Percentiles rank a stretch among this genome's conserved stretches.
These are phyloP conservation scores for Aspergillus sp. DNA, from an alignment of 2,329 filamentous ascomycete genomes.

Conservation along the genomic window DNA sequence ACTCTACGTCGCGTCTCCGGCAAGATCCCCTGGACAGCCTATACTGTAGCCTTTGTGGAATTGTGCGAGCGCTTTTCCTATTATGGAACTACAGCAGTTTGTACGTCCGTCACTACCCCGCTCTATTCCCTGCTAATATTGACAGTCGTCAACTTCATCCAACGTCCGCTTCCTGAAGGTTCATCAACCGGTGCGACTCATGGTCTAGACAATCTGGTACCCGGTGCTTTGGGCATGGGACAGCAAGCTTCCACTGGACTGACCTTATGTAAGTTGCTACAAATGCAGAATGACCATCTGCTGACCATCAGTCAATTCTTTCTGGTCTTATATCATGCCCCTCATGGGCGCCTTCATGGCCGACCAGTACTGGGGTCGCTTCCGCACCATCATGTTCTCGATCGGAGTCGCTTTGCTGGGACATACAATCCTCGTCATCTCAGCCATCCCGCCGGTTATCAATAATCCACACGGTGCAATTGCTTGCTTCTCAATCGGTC, in stretches of 20 bases:
- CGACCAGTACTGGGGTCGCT: conserved; percentile 70
- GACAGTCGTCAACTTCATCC: conserved; percentile 63
- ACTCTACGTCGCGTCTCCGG: conserved; percentile 39
- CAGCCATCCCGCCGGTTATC: conserved; percentile 65
- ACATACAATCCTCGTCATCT: conserved; percentile 66
- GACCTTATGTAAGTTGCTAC: conserved; percentile 44
- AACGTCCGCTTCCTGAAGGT: conserved; percentile 55
- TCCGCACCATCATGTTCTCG: conserved; percentile 69
- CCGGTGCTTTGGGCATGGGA: conserved; percentile 61
- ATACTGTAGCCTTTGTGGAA: conserved; percentile 71
- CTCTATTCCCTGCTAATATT: not conserved
- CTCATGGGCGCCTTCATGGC: conserved; percentile 62
- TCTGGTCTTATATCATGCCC: conserved; percentile 64
- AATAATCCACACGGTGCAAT: conserved; percentile 59
- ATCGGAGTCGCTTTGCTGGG: conserved; percentile 65
- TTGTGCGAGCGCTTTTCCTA: conserved; percentile 76
- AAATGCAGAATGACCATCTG: not conserved
- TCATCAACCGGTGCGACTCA: conserved; percentile 54
- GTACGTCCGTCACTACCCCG: conserved; percentile 43
- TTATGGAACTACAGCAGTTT: conserved; percentile 70
- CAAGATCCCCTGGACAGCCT: conserved; percentile 63
- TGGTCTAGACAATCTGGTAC: conserved; percentile 23
- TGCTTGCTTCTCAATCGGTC: conserved; percentile 63
- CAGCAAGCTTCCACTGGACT: conserved; percentile 57
- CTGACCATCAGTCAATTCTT: conserved; percentile 53